phyloP scores from a whole-genome alignment of 164 flowering plant genomes.

The Magnolia sinica region DNA sequence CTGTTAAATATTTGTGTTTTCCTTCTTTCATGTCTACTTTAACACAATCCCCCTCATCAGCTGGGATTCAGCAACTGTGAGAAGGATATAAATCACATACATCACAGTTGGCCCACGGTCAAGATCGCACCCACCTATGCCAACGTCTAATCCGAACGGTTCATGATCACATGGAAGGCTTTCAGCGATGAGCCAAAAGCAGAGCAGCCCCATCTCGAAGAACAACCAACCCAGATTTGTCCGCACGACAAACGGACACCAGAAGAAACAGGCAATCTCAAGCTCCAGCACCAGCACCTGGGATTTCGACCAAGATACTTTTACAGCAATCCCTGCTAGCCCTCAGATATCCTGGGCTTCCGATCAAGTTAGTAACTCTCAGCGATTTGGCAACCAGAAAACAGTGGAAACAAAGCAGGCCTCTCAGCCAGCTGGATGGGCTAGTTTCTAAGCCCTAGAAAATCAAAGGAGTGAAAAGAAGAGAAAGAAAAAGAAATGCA shows the following conservation, averaged over 20 bases:
- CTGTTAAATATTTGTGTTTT: no score
- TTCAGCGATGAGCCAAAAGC: conserved; percentile 36
- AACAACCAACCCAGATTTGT: conserved; percentile 44
- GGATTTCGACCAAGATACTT: conserved; percentile 84
- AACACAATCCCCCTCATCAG: no score
- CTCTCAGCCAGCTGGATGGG: conserved; percentile 98
- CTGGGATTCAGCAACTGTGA: no score
- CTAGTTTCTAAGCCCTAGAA: conserved; percentile 61
- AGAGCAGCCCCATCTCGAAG: conserved; percentile 21
- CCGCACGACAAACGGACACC: conserved; percentile 57
- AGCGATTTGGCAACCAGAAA: conserved; percentile 42
- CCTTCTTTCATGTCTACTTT: no score
- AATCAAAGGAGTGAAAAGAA: neutral
- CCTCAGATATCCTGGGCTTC: conserved; percentile 32
- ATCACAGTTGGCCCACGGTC: no score
- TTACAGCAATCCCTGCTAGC: conserved; percentile 62
- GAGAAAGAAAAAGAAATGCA: neutral
- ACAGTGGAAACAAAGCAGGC: conserved; percentile 40
- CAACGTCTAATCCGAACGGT: no score
- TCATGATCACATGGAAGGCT: conserved; percentile 51
- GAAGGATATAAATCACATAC: no score
- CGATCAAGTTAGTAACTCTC: conserved; percentile 41
- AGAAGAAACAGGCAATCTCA: conserved; percentile 35
- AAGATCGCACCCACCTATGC: no score
- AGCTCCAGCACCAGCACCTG: conserved; percentile 43